phyloP scores from a whole-genome alignment of 306 rosid genomes.

The Prunus campanulata region DNA sequence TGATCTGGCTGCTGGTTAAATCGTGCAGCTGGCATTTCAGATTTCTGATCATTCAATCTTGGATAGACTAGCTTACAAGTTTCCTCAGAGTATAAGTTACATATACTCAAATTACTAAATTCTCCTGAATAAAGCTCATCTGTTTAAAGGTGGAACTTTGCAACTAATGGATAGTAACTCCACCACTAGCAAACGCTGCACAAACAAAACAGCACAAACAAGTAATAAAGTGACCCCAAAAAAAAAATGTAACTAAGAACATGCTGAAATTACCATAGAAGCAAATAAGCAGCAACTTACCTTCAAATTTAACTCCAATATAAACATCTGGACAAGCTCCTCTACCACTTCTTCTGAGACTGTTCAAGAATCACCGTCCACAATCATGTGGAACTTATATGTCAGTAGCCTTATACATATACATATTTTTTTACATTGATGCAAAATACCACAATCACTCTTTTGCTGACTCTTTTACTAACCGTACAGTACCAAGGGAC shows the following conservation, averaged over 20 bases:
- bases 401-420: not conserved
- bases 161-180: constrained; percentile 57
- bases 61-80: constrained; percentile 53
- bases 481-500: not conserved
- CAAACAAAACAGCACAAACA: constrained; percentile 17
- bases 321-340: constrained; percentile 71
- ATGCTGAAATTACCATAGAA: not conserved
- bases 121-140: constrained; percentile 77
- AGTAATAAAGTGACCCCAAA: not conserved
- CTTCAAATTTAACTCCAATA: constrained; percentile 68
- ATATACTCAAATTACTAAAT: constrained; percentile 54
- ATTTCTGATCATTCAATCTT: constrained; percentile 36
- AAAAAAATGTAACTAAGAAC: not conserved
- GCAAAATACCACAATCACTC: not conserved
- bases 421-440: not conserved
- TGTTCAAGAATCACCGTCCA: constrained; percentile 17
- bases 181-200: constrained; percentile 70
- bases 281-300: constrained; percentile 8
- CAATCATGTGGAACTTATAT: not conserved
- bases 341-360: constrained; percentile 63
- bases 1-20: constrained; percentile 48
- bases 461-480: not conserved
- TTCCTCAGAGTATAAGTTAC: constrained; percentile 55
- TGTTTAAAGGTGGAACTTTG: constrained; percentile 35
- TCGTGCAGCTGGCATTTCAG: constrained; percentile 28